These are phyloP conservation scores for Bassia scoparia DNA, from an alignment of 148 eudicot genomes.

Conservation along the genomic window DNA sequence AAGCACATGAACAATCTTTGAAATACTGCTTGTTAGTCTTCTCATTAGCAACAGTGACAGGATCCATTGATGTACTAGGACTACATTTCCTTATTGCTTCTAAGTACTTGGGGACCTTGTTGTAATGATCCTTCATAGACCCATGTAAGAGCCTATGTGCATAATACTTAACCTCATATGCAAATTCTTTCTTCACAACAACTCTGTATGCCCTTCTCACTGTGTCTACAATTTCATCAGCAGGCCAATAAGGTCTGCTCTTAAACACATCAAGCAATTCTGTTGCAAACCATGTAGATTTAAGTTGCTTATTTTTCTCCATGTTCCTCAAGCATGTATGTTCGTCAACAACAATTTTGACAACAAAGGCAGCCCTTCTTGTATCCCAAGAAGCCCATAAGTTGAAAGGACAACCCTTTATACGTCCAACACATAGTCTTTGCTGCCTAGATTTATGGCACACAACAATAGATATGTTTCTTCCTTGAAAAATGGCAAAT, in stretches of 20 bases:
- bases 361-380: not conserved
- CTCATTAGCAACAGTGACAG: not conserved
- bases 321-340: not conserved
- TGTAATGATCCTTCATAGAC: not conserved
- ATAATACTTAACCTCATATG: not conserved
- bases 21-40: not conserved
- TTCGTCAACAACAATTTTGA: not conserved
- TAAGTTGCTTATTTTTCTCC: not conserved
- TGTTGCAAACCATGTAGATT: not conserved
- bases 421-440: not conserved
- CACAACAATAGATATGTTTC: not conserved
- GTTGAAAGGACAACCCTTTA: not conserved
- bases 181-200: not conserved
- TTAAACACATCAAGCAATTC: not conserved
- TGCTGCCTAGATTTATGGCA: not conserved
- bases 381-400: no score
- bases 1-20: not conserved
- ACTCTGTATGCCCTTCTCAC: not conserved
- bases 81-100: not conserved
- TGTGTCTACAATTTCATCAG: not conserved
- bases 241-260: not conserved
- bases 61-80: not conserved
- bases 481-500: not conserved
- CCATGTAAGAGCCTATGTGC: not conserved
- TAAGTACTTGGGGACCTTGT: not conserved